Percentiles rank a stretch among this genome's conserved stretches.
Conservation (phyloP, 176 grass and related monocot genomes). For the Rhynchospora pubera region DNA sequence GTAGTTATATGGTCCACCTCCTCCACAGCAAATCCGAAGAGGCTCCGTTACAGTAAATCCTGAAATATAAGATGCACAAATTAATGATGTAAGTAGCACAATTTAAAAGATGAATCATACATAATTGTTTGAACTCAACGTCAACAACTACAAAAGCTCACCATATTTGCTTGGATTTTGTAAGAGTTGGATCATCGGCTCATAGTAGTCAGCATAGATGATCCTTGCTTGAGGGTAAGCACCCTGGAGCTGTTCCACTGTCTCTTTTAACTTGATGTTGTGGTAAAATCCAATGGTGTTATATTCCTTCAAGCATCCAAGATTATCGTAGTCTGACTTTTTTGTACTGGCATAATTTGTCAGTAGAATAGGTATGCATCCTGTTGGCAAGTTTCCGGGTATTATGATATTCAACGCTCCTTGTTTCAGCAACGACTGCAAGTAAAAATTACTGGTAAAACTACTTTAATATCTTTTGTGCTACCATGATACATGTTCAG, state of each 20-base stretch:
- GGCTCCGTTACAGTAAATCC: conserved; percentile 13
- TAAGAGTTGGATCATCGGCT: conserved; percentile 11
- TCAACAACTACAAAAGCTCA: not conserved
- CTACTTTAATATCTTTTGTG: not conserved
- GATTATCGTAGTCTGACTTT: conserved; percentile 13
- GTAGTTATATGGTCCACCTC: conserved; percentile 28
- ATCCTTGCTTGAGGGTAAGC: not conserved
- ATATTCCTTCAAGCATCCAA: conserved; percentile 24
- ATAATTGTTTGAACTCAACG: not conserved
- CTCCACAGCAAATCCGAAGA: conserved; percentile 38
- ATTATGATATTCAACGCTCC: conserved; percentile 28
- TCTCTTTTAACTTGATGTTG: conserved; percentile 19
- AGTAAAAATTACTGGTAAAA: not conserved
- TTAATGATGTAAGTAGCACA: not conserved
- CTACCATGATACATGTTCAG: not conserved
- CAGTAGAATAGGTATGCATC: conserved; percentile 13
- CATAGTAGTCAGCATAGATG: conserved; percentile 12
- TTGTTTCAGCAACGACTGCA: conserved; percentile 20
- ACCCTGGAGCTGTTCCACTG: not conserved
- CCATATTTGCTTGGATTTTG: conserved; percentile 7
- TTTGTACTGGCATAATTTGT: not conserved
- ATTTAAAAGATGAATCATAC: not conserved
- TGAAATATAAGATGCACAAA: not conserved
- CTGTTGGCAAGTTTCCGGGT: conserved; percentile 26
- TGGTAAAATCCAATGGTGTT: conserved; percentile 26